Base-by-base conservation (phyloP, 2,329 filamentous ascomycete genomes). In the Lasiodiplodia hormozganensis region DNA sequence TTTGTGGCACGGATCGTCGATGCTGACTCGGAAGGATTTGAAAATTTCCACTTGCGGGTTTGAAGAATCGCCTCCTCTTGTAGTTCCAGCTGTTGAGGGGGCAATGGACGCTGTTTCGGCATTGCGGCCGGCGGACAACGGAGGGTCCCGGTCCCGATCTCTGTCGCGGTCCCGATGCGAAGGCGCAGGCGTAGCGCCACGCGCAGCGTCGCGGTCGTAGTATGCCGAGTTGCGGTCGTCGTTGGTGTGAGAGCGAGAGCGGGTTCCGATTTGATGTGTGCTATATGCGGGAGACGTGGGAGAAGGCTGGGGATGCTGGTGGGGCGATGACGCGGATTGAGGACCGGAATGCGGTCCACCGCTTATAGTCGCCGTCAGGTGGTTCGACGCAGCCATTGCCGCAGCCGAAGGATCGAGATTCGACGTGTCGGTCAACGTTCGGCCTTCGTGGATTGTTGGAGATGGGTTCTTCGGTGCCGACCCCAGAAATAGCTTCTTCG, bases 1-100 rank as follows among this genome's bases (percentile, higher is more conserved):
- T 79, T 97, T 97, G 83, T 97, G 92, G 82, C 96, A 99, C 2
- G 96, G 96, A 76, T 99, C 96, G 73, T 99, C 96, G 87, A 98
- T 96, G 77, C 92, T 96, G 70, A 99, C 96, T 49, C 95, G 90
- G 87, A 99, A 99, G 1, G 93, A 97, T 80, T 99, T 99, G 89
- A 98, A 98, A 69, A 99, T 97, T 80, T 99, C 96, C 69, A 97
- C 94, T 73, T 84, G 82, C 12, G 83, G 82, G 70, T 85, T 85
- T 66, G 78, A 74, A 14, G 77, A 78, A 11, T 64, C 47, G 60
- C 47, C 60, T 64, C 58, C 58, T 51, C 60, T 64, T 31, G 60
- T 38, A 2, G 62, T 60, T 2, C 68, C 52, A 7, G 53, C 57
- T 47, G 65, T 60, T 1, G 70, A 68, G 12, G 69, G 57, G 18